These are phyloP conservation scores for Hericium rajendrae DNA, from an alignment of 768 basidiomycete species.

Conservation along the genomic window DNA sequence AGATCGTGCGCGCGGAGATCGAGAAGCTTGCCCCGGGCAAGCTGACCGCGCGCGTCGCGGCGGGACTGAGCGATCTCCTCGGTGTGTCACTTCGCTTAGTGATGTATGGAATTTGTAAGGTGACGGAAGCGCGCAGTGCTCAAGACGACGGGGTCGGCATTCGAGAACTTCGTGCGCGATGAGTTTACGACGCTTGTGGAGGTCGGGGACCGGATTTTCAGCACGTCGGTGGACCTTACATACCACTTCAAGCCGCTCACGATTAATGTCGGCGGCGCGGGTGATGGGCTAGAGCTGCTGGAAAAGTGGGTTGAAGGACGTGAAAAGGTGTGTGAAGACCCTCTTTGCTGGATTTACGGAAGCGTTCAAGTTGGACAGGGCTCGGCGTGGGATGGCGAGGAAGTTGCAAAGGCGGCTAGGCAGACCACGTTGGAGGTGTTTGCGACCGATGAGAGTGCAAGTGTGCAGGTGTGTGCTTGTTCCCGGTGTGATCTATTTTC, in stretches of 20 bases:
- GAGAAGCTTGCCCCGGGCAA: slow-evolving; percentile 1
- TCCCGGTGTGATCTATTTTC: not conserved
- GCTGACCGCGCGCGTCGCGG: slow-evolving; percentile 16
- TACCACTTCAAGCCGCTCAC: slow-evolving; percentile 52
- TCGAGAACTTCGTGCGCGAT: slow-evolving; percentile 72
- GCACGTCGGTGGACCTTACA: slow-evolving; percentile 71
- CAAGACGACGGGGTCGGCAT: slow-evolving; percentile 83
- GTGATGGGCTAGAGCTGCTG: slow-evolving; percentile 41
- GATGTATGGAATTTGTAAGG: not conserved
- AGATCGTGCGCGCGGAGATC: slow-evolving; percentile 51
- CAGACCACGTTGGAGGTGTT: slow-evolving; percentile 70
- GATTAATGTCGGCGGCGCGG: slow-evolving; percentile 39
- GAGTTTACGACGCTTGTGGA: slow-evolving; percentile 82
- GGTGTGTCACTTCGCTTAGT: slow-evolving; percentile 35
- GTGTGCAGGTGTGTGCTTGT: slow-evolving; percentile 63
- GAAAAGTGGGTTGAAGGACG: slow-evolving; percentile 21
- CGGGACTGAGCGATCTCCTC: slow-evolving; percentile 70
- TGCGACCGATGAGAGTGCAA: slow-evolving; percentile 81
- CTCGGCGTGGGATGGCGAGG: slow-evolving; percentile 49
- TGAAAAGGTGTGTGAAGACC: not conserved
- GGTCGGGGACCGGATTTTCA: slow-evolving; percentile 85
- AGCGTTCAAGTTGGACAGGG: slow-evolving; percentile 20
- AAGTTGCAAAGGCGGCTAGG: slow-evolving; percentile 43
- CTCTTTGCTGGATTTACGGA: not conserved
- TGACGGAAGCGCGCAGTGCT: slow-evolving; percentile 43